Base-by-base conservation (phyloP, 2,329 filamentous ascomycete genomes). In the Cryphonectria carpinicola region DNA sequence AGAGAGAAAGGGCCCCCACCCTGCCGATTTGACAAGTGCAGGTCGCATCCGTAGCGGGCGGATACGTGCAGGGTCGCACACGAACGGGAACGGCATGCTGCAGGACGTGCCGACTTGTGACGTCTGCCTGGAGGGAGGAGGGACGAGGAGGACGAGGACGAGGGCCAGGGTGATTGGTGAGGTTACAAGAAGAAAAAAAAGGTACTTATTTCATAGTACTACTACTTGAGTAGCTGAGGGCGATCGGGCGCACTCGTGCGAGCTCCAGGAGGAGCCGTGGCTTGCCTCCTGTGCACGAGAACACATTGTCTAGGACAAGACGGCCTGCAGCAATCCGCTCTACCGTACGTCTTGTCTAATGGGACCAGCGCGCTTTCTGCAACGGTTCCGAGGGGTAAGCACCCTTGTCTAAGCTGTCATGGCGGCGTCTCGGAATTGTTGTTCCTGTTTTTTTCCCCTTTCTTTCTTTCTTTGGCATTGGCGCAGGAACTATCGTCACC, bases 311-410 rank as follows among this genome's bases (percentile, higher is more conserved):
- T 32, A 49, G 58, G 56, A 56, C 46, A 32, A 32, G 35, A 66
- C 28, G 11, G 39, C 66, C 66, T 70, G 68, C 68, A 62, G 64
- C 63, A 37, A 4, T 43, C 62, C 68, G 62, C 56, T 19, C 41
- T 17, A 14, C 41, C 41, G 7, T 22, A 28, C 41, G 37, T 25
- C 28, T 43, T 43, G n/a, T 43, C 62, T 54, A 62, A 65, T 62
- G 52, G 46, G 49, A 22, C 67, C 67, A 37, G 62, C 56, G 52
- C 14, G 54, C 39, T 14, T 43, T 32, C 37, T 49, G 17, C 52
- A 67, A 22, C 37, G 28, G 32, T 49, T 28, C 63, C 63, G 43
- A 52, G 43, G 22, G 32, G 1, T 14, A 22, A 49, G 46, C 19
- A 19, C 46, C 22, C 41, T 52, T n/a, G 25, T 32, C 46, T 22